Conservation (phyloP, 1,284 basidiomycete genomes). For the Rhodotorula mucilaginosa region DNA sequence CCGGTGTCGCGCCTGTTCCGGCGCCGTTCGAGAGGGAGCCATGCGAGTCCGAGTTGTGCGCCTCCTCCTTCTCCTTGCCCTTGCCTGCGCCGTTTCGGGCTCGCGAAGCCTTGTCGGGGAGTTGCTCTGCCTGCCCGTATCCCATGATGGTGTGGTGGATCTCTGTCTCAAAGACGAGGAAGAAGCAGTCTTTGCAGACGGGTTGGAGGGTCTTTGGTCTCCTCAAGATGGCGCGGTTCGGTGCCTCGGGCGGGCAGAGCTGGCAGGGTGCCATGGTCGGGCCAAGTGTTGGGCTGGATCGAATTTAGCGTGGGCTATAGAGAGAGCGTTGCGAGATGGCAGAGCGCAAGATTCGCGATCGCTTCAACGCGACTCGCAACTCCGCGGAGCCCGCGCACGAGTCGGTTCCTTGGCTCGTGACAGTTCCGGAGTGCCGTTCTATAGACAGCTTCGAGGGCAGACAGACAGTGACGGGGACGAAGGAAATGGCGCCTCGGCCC, state of each 20-base stretch:
- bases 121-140: constrained; percentile 38
- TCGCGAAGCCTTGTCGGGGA: background rate
- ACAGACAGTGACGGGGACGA: too few species aligned
- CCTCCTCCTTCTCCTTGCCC: constrained; percentile 60
- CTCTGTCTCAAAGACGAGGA: constrained; percentile 95
- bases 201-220: constrained; percentile 91
- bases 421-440: too few species aligned
- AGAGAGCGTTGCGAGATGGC: background rate
- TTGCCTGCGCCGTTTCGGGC: background rate
- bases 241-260: constrained; percentile 33
- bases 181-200: constrained; percentile 52
- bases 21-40: background rate
- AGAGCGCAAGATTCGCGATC: background rate
- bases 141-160: constrained; percentile 88
- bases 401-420: too few species aligned
- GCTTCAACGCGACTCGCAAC: too few species aligned
- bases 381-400: too few species aligned
- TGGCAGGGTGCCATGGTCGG: constrained; percentile 42
- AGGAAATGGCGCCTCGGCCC: too few species aligned
- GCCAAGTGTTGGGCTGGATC: too few species aligned
- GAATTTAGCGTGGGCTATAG: too few species aligned
- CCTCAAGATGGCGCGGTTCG: constrained; percentile 75
- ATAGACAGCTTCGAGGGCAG: too few species aligned
- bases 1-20: background rate
- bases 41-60: background rate